Conservation (phyloP, 495 filamentous ascomycete species). For the Pyronema omphalodes region DNA sequence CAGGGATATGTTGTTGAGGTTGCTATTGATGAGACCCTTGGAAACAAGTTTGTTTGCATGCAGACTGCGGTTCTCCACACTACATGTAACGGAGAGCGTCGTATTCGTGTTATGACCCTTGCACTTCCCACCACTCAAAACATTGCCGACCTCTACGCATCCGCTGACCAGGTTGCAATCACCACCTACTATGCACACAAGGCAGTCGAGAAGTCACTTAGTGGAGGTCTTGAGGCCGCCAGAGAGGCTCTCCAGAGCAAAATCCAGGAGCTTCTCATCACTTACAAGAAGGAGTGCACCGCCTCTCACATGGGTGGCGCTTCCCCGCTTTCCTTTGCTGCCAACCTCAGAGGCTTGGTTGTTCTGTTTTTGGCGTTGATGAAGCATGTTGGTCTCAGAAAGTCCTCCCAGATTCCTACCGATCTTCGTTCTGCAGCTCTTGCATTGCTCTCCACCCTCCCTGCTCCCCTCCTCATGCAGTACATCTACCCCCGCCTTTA, state of each 20-base stretch:
- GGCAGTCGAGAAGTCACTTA: conserved; percentile 76
- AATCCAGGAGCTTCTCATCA: conserved; percentile 78
- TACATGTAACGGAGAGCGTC: conserved; percentile 88
- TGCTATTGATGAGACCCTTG: conserved; percentile 84
- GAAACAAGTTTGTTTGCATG: conserved; percentile 85
- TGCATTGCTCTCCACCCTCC: conserved; percentile 79
- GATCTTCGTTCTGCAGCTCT: conserved; percentile 89
- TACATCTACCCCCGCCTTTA: conserved; percentile 93
- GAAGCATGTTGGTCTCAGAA: conserved; percentile 89
- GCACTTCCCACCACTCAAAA: conserved; percentile 81
- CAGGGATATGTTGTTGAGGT: conserved; percentile 98
- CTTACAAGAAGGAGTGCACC: conserved; percentile 90
- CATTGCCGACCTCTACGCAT: conserved; percentile 80
- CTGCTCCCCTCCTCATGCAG: conserved; percentile 79
- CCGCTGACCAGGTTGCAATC: conserved; percentile 83
- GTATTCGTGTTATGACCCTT: conserved; percentile 87
- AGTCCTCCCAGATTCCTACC: conserved; percentile 87
- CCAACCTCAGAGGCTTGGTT: conserved; percentile 72
- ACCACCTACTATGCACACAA: conserved; percentile 93
- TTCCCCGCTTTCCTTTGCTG: conserved; percentile 60
- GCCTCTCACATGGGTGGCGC: conserved; percentile 87
- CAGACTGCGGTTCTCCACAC: conserved; percentile 96
- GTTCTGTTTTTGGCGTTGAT: conserved; percentile 84
- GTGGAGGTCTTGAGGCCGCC: conserved; percentile 74
- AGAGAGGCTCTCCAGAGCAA: conserved; percentile 79